Percentiles rank a stretch among this genome's conserved stretches.
phyloP scores from a whole-genome alignment of 768 basidiomycete genomes.

The Dictyophora rubrovolvata region DNA sequence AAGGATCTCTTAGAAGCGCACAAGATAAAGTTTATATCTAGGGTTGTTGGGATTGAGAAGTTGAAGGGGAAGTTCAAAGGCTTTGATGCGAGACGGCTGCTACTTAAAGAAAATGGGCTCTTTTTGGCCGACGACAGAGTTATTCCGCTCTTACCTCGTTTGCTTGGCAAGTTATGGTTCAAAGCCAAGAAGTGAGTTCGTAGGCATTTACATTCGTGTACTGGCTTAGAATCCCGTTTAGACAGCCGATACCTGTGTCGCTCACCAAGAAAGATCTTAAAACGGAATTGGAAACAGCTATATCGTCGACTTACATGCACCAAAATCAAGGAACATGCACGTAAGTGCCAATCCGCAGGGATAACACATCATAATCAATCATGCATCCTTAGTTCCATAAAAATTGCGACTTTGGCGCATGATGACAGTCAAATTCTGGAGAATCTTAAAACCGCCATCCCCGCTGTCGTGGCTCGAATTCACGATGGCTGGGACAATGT shows the following conservation, averaged over 20 bases:
- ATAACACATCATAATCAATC: neutral
- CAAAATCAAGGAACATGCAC: constrained; percentile 89
- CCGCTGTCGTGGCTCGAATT: constrained; percentile 58
- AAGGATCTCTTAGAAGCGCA: constrained; percentile 79
- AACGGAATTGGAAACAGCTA: constrained; percentile 81
- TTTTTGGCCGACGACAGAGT: constrained; percentile 93
- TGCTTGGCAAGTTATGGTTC: constrained; percentile 87
- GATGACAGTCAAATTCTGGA: constrained; percentile 61
- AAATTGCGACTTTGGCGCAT: constrained; percentile 69
- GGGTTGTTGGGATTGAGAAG: constrained; percentile 86
- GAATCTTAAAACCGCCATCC: constrained; percentile 72
- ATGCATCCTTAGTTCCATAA: constrained; percentile 53
- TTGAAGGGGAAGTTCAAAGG: constrained; percentile 89
- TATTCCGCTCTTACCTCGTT: constrained; percentile 72
- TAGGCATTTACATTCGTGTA: constrained; percentile 1
- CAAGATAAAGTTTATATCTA: constrained; percentile 79
- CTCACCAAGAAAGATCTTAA: constrained; percentile 85
- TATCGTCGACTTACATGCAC: constrained; percentile 92
- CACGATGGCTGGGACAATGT: constrained; percentile 85
- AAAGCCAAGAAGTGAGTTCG: constrained; percentile 82
- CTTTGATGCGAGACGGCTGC: constrained; percentile 69
- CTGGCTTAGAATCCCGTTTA: constrained; percentile 22
- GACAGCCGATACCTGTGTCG: constrained; percentile 93
- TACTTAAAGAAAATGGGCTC: constrained; percentile 82
- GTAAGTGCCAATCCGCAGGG: constrained; percentile 36